Percentiles rank a stretch among this genome's conserved stretches.
phyloP scores from a whole-genome alignment of 2,329 filamentous ascomycete species.

The Leptographium lundbergii region DNA sequence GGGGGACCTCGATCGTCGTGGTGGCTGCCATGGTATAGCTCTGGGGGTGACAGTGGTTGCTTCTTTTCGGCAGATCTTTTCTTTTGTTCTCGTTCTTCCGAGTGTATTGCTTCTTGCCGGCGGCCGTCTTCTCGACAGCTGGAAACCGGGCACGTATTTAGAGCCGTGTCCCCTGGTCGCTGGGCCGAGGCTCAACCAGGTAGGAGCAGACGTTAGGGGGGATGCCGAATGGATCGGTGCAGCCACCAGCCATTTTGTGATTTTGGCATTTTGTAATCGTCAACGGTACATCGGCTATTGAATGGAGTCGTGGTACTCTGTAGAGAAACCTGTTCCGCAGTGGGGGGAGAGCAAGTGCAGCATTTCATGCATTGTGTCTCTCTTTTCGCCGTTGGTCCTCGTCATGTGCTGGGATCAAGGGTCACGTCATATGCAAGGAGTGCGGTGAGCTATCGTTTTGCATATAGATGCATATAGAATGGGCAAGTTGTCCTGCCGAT shows the following conservation, averaged over 20 bases:
- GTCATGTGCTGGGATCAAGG: no score
- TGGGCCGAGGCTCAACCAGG: no score
- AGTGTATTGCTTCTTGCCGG: no score
- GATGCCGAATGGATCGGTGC: no score
- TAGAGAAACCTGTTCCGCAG: neutral
- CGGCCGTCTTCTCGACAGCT: no score
- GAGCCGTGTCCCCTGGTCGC: neutral
- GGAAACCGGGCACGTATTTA: neutral
- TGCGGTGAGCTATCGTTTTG: neutral
- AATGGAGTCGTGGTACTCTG: neutral
- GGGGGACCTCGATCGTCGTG: conserved; percentile 7
- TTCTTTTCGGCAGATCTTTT: neutral
- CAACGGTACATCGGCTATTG: neutral
- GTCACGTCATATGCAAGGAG: no score
- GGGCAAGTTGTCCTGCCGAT: no score
- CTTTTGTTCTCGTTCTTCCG: neutral
- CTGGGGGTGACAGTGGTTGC: no score
- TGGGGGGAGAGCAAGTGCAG: neutral
- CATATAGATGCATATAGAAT: neutral
- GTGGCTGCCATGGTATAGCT: conserved; percentile 4
- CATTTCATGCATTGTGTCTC: neutral
- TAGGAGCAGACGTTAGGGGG: no score
- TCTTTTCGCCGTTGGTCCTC: no score
- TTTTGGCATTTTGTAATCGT: no score
- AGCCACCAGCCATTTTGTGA: no score